phyloP scores from a whole-genome alignment of 352 stramenopile genomes.

The Globisporangium cederbergense region DNA sequence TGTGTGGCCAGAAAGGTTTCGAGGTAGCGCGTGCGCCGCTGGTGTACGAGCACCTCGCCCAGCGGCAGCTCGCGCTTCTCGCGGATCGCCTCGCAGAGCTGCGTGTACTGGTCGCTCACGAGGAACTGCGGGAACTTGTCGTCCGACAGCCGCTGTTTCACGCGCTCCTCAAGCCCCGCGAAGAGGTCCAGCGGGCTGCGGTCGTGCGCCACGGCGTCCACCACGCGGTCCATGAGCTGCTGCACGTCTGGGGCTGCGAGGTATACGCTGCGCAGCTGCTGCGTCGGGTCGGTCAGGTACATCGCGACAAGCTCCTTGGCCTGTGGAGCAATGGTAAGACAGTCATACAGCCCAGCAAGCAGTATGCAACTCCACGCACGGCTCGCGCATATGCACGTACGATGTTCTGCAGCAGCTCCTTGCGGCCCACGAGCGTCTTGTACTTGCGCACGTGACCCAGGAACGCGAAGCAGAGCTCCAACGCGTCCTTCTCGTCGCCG shows the following conservation, averaged over 20 bases:
- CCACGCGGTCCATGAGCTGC: constrained; percentile 30
- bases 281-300: constrained; percentile 32
- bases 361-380: neutral
- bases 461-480: constrained; percentile 60
- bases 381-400: constrained; percentile 22
- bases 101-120: constrained; percentile 33
- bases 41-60: constrained; percentile 57
- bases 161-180: constrained; percentile 47
- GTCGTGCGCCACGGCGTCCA: constrained; percentile 23
- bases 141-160: constrained; percentile 40
- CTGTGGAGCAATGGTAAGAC: constrained; percentile 14
- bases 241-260: constrained; percentile 15
- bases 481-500: constrained; percentile 39
- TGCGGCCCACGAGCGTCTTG: constrained; percentile 45
- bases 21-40: constrained; percentile 50
- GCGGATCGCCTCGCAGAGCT: constrained; percentile 55
- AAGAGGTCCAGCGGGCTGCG: constrained; percentile 58
- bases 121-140: constrained; percentile 59
- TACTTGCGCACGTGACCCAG: constrained; percentile 53
- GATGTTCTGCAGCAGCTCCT: constrained; percentile 38
- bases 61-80: constrained; percentile 55
- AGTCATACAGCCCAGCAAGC: no score
- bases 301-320: constrained; percentile 41
- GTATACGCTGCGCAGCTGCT: constrained; percentile 23
- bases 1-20: constrained; percentile 39